Base-by-base conservation (phyloP, 179 eudicot species). In the Silene noctiflora region DNA sequence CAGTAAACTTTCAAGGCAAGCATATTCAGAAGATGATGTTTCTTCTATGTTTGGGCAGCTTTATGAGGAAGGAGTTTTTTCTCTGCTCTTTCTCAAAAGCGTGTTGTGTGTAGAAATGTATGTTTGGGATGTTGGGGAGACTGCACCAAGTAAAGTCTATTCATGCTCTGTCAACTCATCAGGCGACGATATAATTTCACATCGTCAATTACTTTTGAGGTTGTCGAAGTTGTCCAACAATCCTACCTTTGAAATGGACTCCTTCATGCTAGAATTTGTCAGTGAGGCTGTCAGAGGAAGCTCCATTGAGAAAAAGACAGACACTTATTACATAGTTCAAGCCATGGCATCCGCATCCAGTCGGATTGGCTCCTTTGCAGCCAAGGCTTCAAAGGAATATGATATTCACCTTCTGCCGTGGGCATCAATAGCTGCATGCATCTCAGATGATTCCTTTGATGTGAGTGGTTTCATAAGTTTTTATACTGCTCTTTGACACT, bases 1-100 rank as follows among this genome's bases (percentile, higher is more conserved):
- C 48, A 93, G 99, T 83, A 95, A 89, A 87, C 93, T 95, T 65
- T 95, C 99, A 76, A 93, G 91, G 89, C 99, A 95, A 84, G 91
- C 89, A 19, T 95, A 91, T 81, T 74, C 78, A 64, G 98, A 89
- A 82, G 97, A 95, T 72, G 98, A 95, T 81, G 81, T 95, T 51
- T 85, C 86, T 77, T 86, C 88, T 83, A 83, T 95, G 98, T 93
- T 95, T 82, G 78, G 31, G 77, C 91, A 93, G 84, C 97, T 95
- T 33, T 91, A 84, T 76, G 92, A 91, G 76, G 99, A 95, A 87
- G 98, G 99, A 46, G 91, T 93, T 74, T 85, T 91, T 76, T 73
- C 95, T 53, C 81, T 95, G 79, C 86, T 95, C 70, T 95, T 95
- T 82, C 91, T 95, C 66, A 95, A 93, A 85, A 91, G 86, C 58